Evolutionary conservation across 441 rosid genomes (phyloP), one percentile per base, ranked within the genome.

Genomic region (Gossypium davidsonii): DNA sequence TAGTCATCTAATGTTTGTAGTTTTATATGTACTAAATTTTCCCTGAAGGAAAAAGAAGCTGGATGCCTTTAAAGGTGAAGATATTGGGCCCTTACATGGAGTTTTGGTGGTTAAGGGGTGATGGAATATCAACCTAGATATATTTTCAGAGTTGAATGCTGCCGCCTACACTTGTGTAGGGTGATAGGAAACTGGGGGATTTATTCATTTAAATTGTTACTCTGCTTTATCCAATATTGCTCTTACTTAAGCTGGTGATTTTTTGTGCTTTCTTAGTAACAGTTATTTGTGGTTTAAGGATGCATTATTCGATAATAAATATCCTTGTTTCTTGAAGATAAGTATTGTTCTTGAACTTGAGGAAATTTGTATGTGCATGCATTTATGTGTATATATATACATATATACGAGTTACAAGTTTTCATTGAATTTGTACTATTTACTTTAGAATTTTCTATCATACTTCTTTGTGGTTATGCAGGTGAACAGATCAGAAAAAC

Each of bases 401-500:
- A 7, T 31, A 17, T 1, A 15, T 17, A 8, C 39, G 8, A 65
- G 11, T 44, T 58, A 44, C 6, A 59, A 71, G 55, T 71, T 58
- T 71, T 71, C 4, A n/a, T 58, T 48, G 42, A 26, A 12, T 65
- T 21, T 14, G 51, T 48, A 49, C 52, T 14, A 21, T 67, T 14
- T 28, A 48, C 6, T 57, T 46, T 61, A 37, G 51, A 44, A 20
- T 1, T 9, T 18, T 15, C 61, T 18, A 58, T 65, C 68, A 76
- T 68, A 66, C 28, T 23, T 74, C 76, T 72, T 55, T 18, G 7
- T 37, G 42, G 67, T 23, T 69, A 17, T 68, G 67, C 80, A 94
- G 99, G 89, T 91, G 73, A 86, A 90, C 78, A 89, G 87, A 79
- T 85, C 91, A 72, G 99, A 90, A 77, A 90, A 84, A 83, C 88